Percentiles rank a stretch among this genome's conserved stretches.
These are phyloP conservation scores for Angomonas ambiguus DNA, from an alignment of 208 protist species.

Conservation along the genomic window DNA sequence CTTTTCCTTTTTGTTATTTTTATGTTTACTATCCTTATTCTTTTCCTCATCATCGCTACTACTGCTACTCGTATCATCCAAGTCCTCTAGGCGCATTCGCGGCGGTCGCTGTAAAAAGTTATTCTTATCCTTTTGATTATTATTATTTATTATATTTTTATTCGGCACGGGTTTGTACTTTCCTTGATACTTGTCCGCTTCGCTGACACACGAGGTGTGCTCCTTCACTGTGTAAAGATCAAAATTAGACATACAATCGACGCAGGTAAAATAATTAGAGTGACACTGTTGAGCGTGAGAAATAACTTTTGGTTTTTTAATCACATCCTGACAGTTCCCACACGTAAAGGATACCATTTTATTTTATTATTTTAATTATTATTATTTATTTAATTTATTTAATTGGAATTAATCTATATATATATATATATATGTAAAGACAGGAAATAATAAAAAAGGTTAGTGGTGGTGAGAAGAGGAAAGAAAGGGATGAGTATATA, in stretches of 20 bases:
- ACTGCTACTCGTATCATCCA: constrained; percentile 17
- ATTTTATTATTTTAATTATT: constrained; percentile 19
- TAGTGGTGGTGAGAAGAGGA: not conserved
- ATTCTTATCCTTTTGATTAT: constrained; percentile 11
- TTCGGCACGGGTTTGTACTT: constrained; percentile 37
- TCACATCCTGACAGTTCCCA: constrained; percentile 76
- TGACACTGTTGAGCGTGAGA: constrained; percentile 54
- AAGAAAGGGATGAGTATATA: not conserved
- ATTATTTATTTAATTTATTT: constrained; percentile 7
- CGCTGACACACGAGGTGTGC: constrained; percentile 80
- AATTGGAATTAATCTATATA: not conserved
- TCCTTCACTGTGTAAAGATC: constrained; percentile 59
- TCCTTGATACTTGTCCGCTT: constrained; percentile 86
- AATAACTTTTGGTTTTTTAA: constrained; percentile 88
- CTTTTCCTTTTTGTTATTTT: not conserved
- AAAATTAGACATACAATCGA: constrained; percentile 89
- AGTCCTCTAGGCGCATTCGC: constrained; percentile 10
- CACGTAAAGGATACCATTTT: constrained; percentile 89
- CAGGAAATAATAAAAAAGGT: not conserved
- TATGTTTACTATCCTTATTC: not conserved
- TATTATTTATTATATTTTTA: constrained; percentile 25
- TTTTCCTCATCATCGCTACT: constrained; percentile 6
- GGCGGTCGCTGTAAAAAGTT: constrained; percentile 9
- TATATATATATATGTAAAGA: not conserved
- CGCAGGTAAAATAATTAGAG: constrained; percentile 64